Conservation (phyloP, 208 protist species). For the Trypanosoma platydactyli region DNA sequence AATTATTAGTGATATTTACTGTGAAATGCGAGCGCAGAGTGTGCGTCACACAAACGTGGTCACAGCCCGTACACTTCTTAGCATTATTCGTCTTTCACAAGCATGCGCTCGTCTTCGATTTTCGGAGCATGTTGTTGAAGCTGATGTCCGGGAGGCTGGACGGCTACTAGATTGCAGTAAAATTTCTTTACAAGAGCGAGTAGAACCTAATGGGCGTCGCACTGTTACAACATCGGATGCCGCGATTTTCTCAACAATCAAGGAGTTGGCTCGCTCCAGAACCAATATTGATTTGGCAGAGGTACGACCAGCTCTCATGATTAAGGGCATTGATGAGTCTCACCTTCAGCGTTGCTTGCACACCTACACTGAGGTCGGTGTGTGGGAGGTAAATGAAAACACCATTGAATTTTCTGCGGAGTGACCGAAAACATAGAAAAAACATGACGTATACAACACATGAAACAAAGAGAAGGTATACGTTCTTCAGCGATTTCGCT, state of each 20-base stretch:
- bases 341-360: conserved; percentile 78
- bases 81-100: conserved; percentile 96
- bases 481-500: not conserved
- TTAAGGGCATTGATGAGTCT: conserved; percentile 75
- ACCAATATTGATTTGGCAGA: conserved; percentile 59
- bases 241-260: conserved; percentile 79
- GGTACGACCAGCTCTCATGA: conserved; percentile 74
- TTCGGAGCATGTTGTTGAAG: conserved; percentile 67
- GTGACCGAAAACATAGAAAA: conserved; percentile 17
- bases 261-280: conserved; percentile 68
- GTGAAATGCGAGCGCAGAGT: conserved; percentile 87
- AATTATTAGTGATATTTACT: conserved; percentile 87
- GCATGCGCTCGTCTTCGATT: conserved; percentile 90
- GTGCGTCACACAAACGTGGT: conserved; percentile 78
- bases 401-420: conserved; percentile 76
- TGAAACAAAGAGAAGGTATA: not conserved
- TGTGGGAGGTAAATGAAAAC: conserved; percentile 68
- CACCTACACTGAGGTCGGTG: conserved; percentile 80
- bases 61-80: conserved; percentile 82
- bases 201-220: conserved; percentile 42
- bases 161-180: conserved; percentile 88
- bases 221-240: conserved; percentile 75
- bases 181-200: conserved; percentile 70
- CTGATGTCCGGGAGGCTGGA: conserved; percentile 91
- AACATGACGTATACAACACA: not conserved